Base-by-base conservation (phyloP, 495 filamentous ascomycete genomes). In the Copromyces sp. region DNA sequence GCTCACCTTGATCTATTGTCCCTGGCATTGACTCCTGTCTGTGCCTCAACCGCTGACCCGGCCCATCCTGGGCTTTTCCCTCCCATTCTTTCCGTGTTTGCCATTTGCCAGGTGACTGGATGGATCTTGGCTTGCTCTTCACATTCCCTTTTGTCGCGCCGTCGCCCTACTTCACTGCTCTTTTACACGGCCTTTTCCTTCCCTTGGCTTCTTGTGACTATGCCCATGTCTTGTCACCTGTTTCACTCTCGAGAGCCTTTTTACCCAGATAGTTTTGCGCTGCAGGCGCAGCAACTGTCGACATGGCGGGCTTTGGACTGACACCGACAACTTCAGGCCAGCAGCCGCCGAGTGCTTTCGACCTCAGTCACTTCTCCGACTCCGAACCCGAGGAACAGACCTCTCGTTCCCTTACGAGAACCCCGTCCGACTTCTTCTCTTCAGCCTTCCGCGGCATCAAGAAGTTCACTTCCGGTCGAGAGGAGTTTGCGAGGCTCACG, bases 361-460 rank as follows among this genome's bases (percentile, higher is more conserved):
- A 82, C 70, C 69, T 74, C 69, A 77, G 73, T 70, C 80, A 77
- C 37, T 77, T 77, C 73, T 78, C 79, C 70, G 81, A 83, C 47
- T 80, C 80, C 14, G 81, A 85, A 41, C 20, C 75, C 45, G 84
- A 85, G 47, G 83, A 84, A 16, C 78, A 74, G 68, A 71, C 77
- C 14, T 77, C 77, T 53, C 79, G 76, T 69, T 74, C 77, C 6
- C 76, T 78, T 12, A 73, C 77, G 38, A 77, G 76, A 5, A 82
- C 81, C 14, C 78, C 80, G 53, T 81, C 80, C 75, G 84, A 84
- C 6, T 74, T 88, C 71, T 71, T 87, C 14, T 81, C 81, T 20
- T 84, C 84, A 70, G 85, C 85, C 72, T 85, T 86, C 73, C 82
- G 83, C 45, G 83, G 83, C 65, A 80, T 87, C 45, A 86, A 80